Conservation (phyloP, 2,329 filamentous ascomycete species). For the Trichoderma oligosporum region DNA sequence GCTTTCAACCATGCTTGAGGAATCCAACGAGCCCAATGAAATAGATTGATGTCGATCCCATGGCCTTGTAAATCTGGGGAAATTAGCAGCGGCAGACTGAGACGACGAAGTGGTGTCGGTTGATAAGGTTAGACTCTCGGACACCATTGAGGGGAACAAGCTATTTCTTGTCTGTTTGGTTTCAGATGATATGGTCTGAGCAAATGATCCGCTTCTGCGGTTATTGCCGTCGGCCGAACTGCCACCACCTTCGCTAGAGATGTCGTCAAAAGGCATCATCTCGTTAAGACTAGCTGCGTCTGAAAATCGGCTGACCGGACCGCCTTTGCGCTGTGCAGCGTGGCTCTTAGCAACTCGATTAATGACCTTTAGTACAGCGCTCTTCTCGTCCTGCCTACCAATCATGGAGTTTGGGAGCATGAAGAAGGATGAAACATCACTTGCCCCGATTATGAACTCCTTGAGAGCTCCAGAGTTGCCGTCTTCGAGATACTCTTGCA, state of each 20-base stretch:
- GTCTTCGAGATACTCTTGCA: conserved; percentile 70
- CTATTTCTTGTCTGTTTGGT: conserved; percentile 37
- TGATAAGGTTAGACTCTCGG: conserved; percentile 40
- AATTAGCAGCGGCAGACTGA: conserved; percentile 37
- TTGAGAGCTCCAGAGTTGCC: conserved; percentile 69
- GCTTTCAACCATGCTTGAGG: conserved; percentile 45
- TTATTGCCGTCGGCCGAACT: conserved; percentile 54
- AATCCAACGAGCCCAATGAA: conserved; percentile 48
- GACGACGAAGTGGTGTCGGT: conserved; percentile 47
- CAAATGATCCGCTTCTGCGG: conserved; percentile 48
- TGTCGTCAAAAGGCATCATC: conserved; percentile 44
- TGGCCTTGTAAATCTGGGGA: conserved; percentile 39
- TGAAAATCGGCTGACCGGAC: conserved; percentile 45
- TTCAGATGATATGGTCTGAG: conserved; percentile 41
- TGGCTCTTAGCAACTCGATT: conserved; percentile 71
- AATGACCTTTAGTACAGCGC: conserved; percentile 68
- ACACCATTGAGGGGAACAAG: conserved; percentile 40
- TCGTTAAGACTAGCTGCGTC: conserved; percentile 48
- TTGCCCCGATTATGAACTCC: conserved; percentile 72
- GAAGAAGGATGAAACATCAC: conserved; percentile 89
- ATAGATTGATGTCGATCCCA: conserved; percentile 53
- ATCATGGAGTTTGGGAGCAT: conserved; percentile 78
- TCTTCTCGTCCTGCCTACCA: conserved; percentile 69
- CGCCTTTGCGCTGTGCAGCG: conserved; percentile 41
- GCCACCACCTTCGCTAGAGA: conserved; percentile 54